phyloP scores from a whole-genome alignment of 2,329 filamentous ascomycete species.

The Aspergillus neotritici region DNA sequence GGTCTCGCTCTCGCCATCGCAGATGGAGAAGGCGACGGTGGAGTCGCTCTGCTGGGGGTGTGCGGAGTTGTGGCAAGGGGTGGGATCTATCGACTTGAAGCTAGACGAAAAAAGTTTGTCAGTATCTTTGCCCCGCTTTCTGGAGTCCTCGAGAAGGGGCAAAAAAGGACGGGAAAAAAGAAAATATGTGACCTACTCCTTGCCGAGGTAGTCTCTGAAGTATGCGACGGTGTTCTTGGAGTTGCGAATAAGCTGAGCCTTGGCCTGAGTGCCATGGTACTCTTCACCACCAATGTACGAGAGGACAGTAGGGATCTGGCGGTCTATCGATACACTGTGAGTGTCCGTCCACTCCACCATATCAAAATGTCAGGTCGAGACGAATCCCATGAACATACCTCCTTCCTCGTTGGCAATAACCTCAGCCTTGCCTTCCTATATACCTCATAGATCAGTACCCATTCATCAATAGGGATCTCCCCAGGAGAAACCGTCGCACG shows the following conservation, averaged over 20 bases:
- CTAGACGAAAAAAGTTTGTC: conserved; percentile 27
- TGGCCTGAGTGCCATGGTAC: conserved; percentile 93
- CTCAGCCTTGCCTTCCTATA: conserved; percentile 81
- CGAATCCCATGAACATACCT: conserved; percentile 51
- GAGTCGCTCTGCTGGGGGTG: conserved; percentile 73
- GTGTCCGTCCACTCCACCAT: conserved; percentile 10
- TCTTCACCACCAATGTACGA: conserved; percentile 96
- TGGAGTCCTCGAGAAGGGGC: background rate
- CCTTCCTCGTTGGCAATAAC: conserved; percentile 99
- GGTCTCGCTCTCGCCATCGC: conserved; percentile 64
- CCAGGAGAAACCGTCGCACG: background rate
- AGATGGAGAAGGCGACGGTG: conserved; percentile 73
- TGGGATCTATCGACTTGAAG: conserved; percentile 95
- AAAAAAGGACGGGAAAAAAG: no score
- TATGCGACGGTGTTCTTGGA: conserved; percentile 87
- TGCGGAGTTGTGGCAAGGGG: conserved; percentile 86
- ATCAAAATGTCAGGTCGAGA: background rate
- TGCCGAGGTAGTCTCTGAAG: conserved; percentile 92
- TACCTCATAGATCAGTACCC: background rate
- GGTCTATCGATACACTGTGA: conserved; percentile 54
- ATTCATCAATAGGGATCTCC: background rate
- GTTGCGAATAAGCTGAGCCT: conserved; percentile 88
- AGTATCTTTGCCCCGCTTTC: conserved; percentile 5
- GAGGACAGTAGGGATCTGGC: conserved; percentile 89
- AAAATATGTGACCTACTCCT: conserved; percentile 58